A percentile compares a stretch with the other conserved stretches of the same genome.
Conservation (phyloP, 2,329 filamentous ascomycete species). For the Amphichorda felina region DNA sequence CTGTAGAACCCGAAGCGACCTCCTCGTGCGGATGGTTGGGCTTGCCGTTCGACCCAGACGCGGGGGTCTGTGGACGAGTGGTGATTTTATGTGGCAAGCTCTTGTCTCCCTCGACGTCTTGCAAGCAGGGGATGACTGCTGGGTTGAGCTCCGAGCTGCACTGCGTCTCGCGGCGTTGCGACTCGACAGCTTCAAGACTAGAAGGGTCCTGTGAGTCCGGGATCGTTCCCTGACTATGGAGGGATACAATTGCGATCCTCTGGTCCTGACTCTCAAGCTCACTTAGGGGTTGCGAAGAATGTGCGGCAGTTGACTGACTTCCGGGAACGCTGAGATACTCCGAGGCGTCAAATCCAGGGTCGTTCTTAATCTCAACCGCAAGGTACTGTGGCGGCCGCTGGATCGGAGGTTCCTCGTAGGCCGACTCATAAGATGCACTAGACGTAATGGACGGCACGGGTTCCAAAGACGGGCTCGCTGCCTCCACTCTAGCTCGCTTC, state of each 20-base stretch:
- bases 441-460: constrained; percentile 16
- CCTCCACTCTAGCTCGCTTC: constrained; percentile 8
- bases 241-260: constrained; percentile 14
- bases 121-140: constrained; percentile 7
- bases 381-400: constrained; percentile 7
- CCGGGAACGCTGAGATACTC: constrained; percentile 20
- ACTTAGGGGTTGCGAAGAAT: constrained; percentile 18
- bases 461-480: constrained; percentile 15
- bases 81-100: not conserved
- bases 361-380: constrained; percentile 17
- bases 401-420: constrained; percentile 5
- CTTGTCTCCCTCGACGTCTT: constrained; percentile 1
- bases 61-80: not conserved
- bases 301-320: constrained; percentile 10
- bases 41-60: not conserved
- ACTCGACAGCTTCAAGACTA: constrained; percentile 6
- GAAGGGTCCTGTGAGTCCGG: constrained; percentile 30
- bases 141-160: not conserved
- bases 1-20: not conserved
- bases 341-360: constrained; percentile 16
- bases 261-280: constrained; percentile 22
- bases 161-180: constrained; percentile 5
- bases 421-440: constrained; percentile 11
- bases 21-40: not conserved
- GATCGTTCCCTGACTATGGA: constrained; percentile 23